Evolutionary conservation across 1,284 basidiomycete species (phyloP).

Genomic region (Ceratobasidium sp.): DNA sequence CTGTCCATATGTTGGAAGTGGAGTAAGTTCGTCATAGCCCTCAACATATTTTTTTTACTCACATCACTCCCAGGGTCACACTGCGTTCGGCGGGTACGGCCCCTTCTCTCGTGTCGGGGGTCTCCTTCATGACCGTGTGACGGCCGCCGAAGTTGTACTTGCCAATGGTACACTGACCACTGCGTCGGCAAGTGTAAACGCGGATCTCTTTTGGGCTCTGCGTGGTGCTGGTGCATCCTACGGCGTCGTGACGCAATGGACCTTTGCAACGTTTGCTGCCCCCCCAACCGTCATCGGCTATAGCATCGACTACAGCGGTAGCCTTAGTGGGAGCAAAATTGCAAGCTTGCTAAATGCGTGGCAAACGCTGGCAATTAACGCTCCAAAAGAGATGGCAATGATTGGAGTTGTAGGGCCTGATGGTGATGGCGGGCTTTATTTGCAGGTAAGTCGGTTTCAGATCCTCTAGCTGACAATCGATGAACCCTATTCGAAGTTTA

Average conservation of each 20-base stretch:
- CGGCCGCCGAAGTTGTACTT: slow-evolving; percentile 43
- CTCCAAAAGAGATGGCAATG: slow-evolving; percentile 38
- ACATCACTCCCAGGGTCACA: slow-evolving; percentile 33
- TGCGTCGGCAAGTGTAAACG: slow-evolving; percentile 22
- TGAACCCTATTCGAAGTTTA: background rate
- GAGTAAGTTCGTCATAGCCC: background rate
- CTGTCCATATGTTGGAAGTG: slow-evolving; percentile 38
- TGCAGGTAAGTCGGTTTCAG: slow-evolving; percentile 6
- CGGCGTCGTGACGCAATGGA: slow-evolving; percentile 42
- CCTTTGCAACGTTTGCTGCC: slow-evolving; percentile 39
- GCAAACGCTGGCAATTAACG: slow-evolving; percentile 35
- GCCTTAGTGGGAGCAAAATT: slow-evolving; percentile 5
- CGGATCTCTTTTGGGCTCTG: slow-evolving; percentile 42
- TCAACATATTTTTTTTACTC: background rate
- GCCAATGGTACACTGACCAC: slow-evolving; percentile 40
- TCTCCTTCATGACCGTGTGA: slow-evolving; percentile 42
- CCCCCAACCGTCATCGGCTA: slow-evolving; percentile 39
- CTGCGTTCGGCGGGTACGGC: slow-evolving; percentile 44
- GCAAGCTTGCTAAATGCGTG: slow-evolving; percentile 12
- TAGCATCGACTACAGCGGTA: slow-evolving; percentile 18
- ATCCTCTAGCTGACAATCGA: background rate
- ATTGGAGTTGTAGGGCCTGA: slow-evolving; percentile 12
- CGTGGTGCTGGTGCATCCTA: slow-evolving; percentile 42
- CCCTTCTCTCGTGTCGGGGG: slow-evolving; percentile 41
- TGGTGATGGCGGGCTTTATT: slow-evolving; percentile 17